phyloP scores from a whole-genome alignment of 1,139 yeast genomes.

The Kodamaea alishanica region DNA sequence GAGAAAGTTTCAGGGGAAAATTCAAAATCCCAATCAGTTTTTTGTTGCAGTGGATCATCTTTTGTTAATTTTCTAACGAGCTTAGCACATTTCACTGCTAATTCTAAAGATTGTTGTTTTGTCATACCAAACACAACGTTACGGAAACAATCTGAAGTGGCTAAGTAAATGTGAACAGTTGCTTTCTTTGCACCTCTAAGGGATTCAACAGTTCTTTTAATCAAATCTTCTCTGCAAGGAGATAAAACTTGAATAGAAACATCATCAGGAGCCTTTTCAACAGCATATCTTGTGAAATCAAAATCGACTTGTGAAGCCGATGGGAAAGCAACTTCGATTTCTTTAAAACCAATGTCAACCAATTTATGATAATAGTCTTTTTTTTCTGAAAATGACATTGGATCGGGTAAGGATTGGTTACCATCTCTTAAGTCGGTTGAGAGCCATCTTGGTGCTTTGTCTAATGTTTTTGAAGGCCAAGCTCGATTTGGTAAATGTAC shows the following conservation, averaged over 20 bases:
- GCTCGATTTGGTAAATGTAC: constrained; percentile 69
- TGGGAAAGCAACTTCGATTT: constrained; percentile 95
- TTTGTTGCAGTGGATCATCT: constrained; percentile 71
- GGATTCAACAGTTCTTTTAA: constrained; percentile 84
- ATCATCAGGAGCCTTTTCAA: constrained; percentile 89
- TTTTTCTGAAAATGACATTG: constrained; percentile 89
- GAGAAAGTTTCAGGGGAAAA: constrained; percentile 95
- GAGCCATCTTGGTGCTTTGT: constrained; percentile 91
- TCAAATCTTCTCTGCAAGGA: constrained; percentile 88
- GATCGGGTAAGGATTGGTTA: constrained; percentile 95
- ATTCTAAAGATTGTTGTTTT: constrained; percentile 69
- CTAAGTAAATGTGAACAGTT: constrained; percentile 85
- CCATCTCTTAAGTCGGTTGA: constrained; percentile 97
- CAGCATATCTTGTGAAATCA: constrained; percentile 91
- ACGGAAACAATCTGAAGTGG: constrained; percentile 87
- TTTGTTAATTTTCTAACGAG: constrained; percentile 81
- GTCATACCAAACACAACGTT: constrained; percentile 87
- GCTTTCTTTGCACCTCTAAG: constrained; percentile 88
- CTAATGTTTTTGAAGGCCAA: constrained; percentile 80
- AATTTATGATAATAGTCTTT: constrained; percentile 82
- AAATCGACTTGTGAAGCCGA: constrained; percentile 95
- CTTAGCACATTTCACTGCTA: constrained; percentile 81
- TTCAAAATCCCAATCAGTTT: constrained; percentile 84
- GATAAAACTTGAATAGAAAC: constrained; percentile 89
- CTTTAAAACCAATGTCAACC: constrained; percentile 90